These are phyloP conservation scores for Triticum turgidum DNA, from an alignment of 176 grass and related monocot species.

Conservation along the genomic window DNA sequence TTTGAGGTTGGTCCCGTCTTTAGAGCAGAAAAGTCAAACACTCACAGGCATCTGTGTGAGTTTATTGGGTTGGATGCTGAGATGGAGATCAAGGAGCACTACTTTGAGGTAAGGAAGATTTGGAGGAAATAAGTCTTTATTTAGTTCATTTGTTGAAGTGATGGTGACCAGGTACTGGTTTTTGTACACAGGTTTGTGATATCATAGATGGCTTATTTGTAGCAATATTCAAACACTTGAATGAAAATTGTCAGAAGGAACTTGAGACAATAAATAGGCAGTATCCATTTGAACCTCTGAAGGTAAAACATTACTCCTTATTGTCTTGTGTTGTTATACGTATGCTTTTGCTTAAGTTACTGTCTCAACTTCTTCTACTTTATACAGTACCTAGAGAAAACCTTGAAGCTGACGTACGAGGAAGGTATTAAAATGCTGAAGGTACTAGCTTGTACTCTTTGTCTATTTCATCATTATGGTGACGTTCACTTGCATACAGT, in stretches of 20 bases:
- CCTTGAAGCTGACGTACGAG: constrained; percentile 75
- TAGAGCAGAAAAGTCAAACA: constrained; percentile 89
- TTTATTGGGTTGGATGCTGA: constrained; percentile 96
- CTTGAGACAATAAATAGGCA: constrained; percentile 83
- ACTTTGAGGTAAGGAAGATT: constrained; percentile 71
- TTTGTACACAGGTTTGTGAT: constrained; percentile 71
- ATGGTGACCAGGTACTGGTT: background rate
- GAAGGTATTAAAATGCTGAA: constrained; percentile 92
- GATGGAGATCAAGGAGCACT: constrained; percentile 97
- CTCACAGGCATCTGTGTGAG: constrained; percentile 93
- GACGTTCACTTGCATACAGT: background rate
- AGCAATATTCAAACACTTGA: constrained; percentile 89
- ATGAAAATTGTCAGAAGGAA: constrained; percentile 69
- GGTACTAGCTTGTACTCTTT: constrained; percentile 41
- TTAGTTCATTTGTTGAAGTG: background rate
- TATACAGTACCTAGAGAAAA: constrained; percentile 82
- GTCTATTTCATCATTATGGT: background rate
- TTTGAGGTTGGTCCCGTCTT: constrained; percentile 89
- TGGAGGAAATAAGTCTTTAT: background rate
- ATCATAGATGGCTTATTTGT: constrained; percentile 88
- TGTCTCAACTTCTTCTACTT: constrained; percentile 31
- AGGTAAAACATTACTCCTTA: constrained; percentile 43
- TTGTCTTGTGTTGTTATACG: constrained; percentile 4
- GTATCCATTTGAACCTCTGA: constrained; percentile 82
- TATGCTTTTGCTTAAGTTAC: background rate